These are phyloP conservation scores for Rutstroemia sp. DNA, from an alignment of 2,329 filamentous ascomycete species.

Conservation along the genomic window DNA sequence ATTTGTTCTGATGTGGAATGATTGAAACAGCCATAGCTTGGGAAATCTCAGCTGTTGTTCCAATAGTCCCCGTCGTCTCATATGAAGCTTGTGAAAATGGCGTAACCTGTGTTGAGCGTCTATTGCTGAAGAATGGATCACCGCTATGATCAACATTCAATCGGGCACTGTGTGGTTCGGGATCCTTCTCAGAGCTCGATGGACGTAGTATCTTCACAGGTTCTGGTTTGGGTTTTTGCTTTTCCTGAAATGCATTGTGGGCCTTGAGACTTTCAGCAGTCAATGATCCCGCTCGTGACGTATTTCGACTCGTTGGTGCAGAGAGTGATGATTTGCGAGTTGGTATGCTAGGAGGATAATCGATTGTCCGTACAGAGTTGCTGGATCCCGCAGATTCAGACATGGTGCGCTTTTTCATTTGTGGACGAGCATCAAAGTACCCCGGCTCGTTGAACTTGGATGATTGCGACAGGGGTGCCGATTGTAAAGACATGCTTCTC, in stretches of 20 bases:
- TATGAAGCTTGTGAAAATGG: constrained; percentile 56
- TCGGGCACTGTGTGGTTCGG: constrained; percentile 12
- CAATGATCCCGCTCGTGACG: constrained; percentile 46
- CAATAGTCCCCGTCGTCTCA: constrained; percentile 46
- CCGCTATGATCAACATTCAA: constrained; percentile 43
- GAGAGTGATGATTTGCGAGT: constrained; percentile 53
- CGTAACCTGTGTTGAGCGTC: constrained; percentile 48
- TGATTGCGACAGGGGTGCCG: constrained; percentile 37
- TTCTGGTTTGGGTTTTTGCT: constrained; percentile 11
- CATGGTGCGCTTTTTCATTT: constrained; percentile 18
- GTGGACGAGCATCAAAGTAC: constrained; percentile 35
- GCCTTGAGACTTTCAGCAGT: constrained; percentile 51
- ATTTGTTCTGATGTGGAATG: constrained; percentile 58
- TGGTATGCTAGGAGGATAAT: constrained; percentile 52
- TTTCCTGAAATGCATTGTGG: constrained; percentile 36
- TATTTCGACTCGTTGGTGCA: constrained; percentile 53
- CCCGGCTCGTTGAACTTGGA: constrained; percentile 38
- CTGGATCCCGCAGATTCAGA: constrained; percentile 27
- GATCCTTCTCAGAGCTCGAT: constrained; percentile 13
- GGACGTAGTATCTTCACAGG: constrained; percentile 7
- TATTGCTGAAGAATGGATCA: constrained; percentile 45
- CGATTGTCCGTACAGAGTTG: constrained; percentile 43
- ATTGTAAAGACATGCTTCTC: constrained; percentile 44
- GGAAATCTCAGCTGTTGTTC: constrained; percentile 49
- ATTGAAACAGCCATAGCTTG: constrained; percentile 56